Evolutionary conservation across 768 basidiomycete species (phyloP).

Genomic region (Hebeloma cylindrosporum): DNA sequence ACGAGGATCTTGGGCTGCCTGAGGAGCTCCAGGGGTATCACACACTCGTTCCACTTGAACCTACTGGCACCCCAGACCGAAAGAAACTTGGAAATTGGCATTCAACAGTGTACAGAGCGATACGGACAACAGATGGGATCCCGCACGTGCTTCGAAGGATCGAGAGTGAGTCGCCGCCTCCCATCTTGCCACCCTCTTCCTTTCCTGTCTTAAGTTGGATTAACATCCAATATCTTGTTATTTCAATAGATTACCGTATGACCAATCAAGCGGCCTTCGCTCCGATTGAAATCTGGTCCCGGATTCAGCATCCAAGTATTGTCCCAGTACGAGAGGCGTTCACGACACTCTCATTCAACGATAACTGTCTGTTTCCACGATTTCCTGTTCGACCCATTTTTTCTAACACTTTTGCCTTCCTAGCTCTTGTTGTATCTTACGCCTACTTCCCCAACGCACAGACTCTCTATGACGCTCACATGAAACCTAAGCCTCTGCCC

Average conservation of each 20-base stretch:
- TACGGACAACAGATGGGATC: constrained; percentile 71
- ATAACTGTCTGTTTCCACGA: constrained; percentile 67
- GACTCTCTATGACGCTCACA: constrained; percentile 78
- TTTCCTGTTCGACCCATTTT: not conserved
- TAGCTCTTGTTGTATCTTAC: constrained; percentile 90
- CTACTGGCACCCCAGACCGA: constrained; percentile 48
- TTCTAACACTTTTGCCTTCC: not conserved
- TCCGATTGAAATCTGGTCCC: constrained; percentile 83
- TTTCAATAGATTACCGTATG: constrained; percentile 79
- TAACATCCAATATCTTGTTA: constrained; percentile 8
- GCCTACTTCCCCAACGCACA: constrained; percentile 83
- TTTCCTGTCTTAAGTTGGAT: constrained; percentile 5
- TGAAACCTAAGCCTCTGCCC: constrained; percentile 52
- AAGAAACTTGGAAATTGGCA: constrained; percentile 85
- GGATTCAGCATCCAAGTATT: constrained; percentile 82
- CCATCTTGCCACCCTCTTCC: constrained; percentile 5
- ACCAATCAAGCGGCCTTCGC: constrained; percentile 79
- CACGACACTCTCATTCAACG: constrained; percentile 89
- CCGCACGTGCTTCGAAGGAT: constrained; percentile 80
- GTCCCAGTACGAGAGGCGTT: constrained; percentile 88
- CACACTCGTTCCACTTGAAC: constrained; percentile 78
- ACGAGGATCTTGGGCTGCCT: constrained; percentile 61
- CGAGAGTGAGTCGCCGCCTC: constrained; percentile 61
- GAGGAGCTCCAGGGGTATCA: constrained; percentile 92
- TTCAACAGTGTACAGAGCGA: constrained; percentile 82